phyloP scores from a whole-genome alignment of 78 protist genomes.

The Cyanophora paradoxa region DNA sequence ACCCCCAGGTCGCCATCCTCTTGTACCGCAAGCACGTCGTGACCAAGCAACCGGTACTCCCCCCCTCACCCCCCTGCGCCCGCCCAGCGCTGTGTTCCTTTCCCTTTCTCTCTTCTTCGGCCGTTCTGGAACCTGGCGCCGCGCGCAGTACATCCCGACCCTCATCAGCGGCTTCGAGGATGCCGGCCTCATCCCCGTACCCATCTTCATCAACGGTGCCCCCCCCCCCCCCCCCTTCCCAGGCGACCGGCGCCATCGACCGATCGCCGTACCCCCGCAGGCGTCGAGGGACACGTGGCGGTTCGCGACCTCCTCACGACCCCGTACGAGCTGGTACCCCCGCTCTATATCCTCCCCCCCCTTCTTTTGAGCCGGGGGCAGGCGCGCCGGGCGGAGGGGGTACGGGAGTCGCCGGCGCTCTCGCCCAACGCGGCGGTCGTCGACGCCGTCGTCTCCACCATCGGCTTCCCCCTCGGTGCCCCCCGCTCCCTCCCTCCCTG shows the following conservation, averaged over 20 bases:
- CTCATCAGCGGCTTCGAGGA: not conserved
- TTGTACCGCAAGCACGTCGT: conserved; percentile 16
- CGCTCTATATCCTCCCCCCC: not conserved
- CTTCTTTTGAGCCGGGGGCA: not conserved
- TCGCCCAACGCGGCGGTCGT: conserved; percentile 4
- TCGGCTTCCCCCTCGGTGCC: conserved; percentile 18
- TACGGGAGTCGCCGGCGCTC: conserved; percentile 1
- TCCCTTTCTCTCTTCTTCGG: too few relatives aligned
- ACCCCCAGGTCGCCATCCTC: conserved; percentile 1
- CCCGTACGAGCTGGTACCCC: not conserved
- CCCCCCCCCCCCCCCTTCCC: too few relatives aligned
- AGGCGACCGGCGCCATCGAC: too few relatives aligned
- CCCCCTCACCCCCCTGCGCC: too few relatives aligned
- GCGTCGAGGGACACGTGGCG: conserved; percentile 18
- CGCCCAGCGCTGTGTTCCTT: too few relatives aligned
- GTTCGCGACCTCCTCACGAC: conserved; percentile 15
- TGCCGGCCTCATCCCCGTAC: not conserved
- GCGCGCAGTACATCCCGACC: not conserved
- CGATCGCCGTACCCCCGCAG: too few relatives aligned
- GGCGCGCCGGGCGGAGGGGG: not conserved
- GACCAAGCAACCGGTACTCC: not conserved
- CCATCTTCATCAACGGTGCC: conserved; percentile 13
- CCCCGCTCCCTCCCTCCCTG: too few relatives aligned
- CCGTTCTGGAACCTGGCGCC: too few relatives aligned
- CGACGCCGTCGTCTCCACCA: conserved; percentile 3